Conservation (phyloP, 345 rosid genomes). For the Citrus unshiu region DNA sequence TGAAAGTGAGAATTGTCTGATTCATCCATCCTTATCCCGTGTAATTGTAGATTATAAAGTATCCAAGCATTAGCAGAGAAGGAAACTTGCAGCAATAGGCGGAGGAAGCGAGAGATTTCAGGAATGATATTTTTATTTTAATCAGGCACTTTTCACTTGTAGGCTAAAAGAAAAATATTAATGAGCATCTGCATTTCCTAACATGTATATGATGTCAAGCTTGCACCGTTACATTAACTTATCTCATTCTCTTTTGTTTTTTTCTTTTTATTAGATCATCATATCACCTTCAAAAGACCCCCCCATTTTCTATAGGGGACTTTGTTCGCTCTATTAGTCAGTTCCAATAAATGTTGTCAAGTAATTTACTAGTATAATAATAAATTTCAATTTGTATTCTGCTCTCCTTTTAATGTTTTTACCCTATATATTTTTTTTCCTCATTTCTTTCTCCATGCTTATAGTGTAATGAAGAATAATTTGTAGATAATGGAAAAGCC, state of each 20-base stretch:
- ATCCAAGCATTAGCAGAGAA: constrained; percentile 88
- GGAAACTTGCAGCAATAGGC: constrained; percentile 6
- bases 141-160: neutral
- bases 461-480: too few species aligned
- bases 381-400: too few species aligned
- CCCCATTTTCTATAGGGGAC: too few species aligned
- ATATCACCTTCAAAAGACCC: neutral
- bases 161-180: neutral
- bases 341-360: too few species aligned
- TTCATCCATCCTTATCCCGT: constrained; percentile 63
- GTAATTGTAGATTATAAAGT: constrained; percentile 88
- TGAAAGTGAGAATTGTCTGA: constrained; percentile 71
- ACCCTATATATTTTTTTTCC: too few species aligned
- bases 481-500: too few species aligned
- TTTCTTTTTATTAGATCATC: neutral
- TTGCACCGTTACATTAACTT: neutral
- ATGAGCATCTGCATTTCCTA: neutral
- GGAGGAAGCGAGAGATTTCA: neutral
- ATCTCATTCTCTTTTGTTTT: too few species aligned
- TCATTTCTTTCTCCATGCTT: too few species aligned
- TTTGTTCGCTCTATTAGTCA: too few species aligned
- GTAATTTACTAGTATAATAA: too few species aligned
- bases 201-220: neutral
- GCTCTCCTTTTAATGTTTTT: too few species aligned
- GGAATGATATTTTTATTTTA: neutral